A percentile compares a stretch with the other conserved stretches of the same genome.
Conservation (phyloP, 768 basidiomycete species). For the Agaricus subrufescens region DNA sequence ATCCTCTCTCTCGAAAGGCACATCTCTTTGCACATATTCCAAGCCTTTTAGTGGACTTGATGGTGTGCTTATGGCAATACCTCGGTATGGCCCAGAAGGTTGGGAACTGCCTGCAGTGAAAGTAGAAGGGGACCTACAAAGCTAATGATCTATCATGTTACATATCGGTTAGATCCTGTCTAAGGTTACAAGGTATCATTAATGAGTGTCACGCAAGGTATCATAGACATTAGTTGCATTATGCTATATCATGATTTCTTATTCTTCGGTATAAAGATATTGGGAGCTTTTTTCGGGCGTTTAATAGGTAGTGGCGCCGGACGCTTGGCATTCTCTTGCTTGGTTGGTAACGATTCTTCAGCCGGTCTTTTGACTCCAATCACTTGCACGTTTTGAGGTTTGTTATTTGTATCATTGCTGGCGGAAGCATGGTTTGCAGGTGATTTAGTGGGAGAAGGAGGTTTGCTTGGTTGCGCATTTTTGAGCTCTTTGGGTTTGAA, state of each 20-base stretch:
- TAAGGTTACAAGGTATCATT: not conserved
- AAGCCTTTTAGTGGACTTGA: constrained; percentile 71
- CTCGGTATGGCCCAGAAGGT: constrained; percentile 78
- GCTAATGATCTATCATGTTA: not conserved
- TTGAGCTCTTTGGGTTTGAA: constrained; percentile 7
- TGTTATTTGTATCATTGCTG: not conserved
- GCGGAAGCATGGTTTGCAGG: not conserved
- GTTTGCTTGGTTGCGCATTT: not conserved
- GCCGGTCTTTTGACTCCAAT: constrained; percentile 12
- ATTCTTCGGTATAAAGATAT: constrained; percentile 66
- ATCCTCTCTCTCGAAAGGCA: constrained; percentile 67
- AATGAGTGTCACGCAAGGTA: too few relatives aligned
- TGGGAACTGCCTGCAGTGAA: constrained; percentile 85
- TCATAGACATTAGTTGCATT: too few relatives aligned
- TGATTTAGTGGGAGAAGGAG: not conserved
- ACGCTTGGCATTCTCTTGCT: constrained; percentile 14
- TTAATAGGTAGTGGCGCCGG: constrained; percentile 24
- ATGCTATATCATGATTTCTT: constrained; percentile 12
- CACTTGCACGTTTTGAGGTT: constrained; percentile 11
- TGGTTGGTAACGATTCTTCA: constrained; percentile 12
- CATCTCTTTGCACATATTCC: constrained; percentile 78
- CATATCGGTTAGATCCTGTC: not conserved
- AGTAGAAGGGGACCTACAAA: constrained; percentile 20
- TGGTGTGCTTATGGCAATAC: constrained; percentile 70
- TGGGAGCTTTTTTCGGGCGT: constrained; percentile 32